Evolutionary conservation across 306 rosid genomes (phyloP).

Genomic region (Quercus gilva): DNA sequence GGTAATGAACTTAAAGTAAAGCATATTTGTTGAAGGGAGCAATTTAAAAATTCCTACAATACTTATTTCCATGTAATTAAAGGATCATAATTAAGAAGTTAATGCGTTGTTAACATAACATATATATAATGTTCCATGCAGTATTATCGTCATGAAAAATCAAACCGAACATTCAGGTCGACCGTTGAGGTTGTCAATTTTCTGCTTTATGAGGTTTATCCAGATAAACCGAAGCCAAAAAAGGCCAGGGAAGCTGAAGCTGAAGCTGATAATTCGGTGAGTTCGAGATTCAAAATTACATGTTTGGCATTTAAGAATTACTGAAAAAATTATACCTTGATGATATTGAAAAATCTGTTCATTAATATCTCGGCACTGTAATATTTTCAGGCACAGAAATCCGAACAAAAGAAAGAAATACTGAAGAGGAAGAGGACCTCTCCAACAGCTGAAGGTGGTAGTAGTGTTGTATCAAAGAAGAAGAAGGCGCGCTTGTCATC

Average conservation of each 20-base stretch:
- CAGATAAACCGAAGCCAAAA: not conserved
- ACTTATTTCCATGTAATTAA: not conserved
- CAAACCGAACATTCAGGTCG: not conserved
- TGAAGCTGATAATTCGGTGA: not conserved
- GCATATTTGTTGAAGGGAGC: not conserved
- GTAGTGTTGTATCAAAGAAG: not conserved
- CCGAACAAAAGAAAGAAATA: not conserved
- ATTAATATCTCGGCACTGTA: not conserved
- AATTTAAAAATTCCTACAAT: not conserved
- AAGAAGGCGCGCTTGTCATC: not conserved
- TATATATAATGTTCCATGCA: not conserved
- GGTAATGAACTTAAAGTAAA: not conserved
- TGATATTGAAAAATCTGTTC: not conserved
- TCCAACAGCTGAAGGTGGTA: not conserved
- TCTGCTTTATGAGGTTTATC: conserved; percentile 16
- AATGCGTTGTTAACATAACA: not conserved
- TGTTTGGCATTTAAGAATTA: no score
- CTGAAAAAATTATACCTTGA: not conserved
- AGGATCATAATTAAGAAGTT: not conserved
- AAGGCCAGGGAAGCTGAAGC: not conserved
- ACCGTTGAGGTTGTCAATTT: conserved; percentile 13
- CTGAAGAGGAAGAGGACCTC: not conserved
- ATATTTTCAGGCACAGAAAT: not conserved
- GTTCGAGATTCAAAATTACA: not conserved
- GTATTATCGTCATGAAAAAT: conserved; percentile 1